Evolutionary conservation across 495 filamentous ascomycete genomes (phyloP).

Genomic region (Trichoderma gamsii): DNA sequence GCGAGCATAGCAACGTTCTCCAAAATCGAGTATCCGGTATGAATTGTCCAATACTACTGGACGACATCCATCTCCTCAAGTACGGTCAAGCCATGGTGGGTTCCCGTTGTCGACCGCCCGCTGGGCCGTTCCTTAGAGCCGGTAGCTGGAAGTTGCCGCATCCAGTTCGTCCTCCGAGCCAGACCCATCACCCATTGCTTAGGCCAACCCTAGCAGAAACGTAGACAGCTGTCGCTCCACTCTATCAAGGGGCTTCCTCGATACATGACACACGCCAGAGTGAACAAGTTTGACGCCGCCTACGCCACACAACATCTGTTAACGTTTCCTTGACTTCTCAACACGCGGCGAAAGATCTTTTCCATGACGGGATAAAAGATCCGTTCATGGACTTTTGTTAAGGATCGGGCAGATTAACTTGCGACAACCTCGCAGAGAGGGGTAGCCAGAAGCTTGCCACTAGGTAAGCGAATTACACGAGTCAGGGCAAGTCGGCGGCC

Average conservation of each 20-base stretch:
- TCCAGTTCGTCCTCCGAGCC: background rate
- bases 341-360: background rate
- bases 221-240: background rate
- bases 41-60: background rate
- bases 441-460: background rate
- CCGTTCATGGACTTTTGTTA: background rate
- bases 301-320: background rate
- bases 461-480: background rate
- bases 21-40: too few species aligned
- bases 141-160: background rate
- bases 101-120: background rate
- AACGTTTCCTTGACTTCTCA: background rate
- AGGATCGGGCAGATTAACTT: background rate
- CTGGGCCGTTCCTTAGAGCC: background rate
- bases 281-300: background rate
- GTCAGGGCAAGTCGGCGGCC: background rate
- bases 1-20: too few species aligned
- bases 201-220: background rate
- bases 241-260: background rate
- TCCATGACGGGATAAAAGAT: background rate
- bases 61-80: background rate
- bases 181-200: background rate
- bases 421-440: background rate
- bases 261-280: conserved; percentile 6
- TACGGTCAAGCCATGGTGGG: background rate